Evolutionary conservation across 768 basidiomycete species (phyloP).

Genomic region (Mrakia frigida): DNA sequence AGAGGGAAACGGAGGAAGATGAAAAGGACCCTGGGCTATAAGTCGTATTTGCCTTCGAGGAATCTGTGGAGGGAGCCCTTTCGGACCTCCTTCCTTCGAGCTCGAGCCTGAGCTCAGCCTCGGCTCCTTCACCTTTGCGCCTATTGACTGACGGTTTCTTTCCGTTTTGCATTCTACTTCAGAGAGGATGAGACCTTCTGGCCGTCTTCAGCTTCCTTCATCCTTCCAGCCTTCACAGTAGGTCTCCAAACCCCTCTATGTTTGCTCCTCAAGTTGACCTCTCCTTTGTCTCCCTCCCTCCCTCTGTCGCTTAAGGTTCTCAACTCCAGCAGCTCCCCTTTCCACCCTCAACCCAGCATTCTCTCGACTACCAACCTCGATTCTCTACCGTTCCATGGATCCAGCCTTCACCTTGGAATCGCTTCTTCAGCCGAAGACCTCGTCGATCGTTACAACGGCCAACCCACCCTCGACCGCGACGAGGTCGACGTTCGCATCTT

Average conservation of each 20-base stretch:
- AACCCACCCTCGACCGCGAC: not conserved
- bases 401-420: conserved; percentile 12
- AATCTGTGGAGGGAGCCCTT: not conserved
- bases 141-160: not conserved
- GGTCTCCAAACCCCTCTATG: not conserved
- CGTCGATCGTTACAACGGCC: conserved; percentile 5
- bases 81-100: not conserved
- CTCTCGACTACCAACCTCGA: conserved; percentile 9
- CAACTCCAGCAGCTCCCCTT: not conserved
- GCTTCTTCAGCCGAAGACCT: not conserved
- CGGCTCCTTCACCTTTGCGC: not conserved
- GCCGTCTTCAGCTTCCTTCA: not conserved
- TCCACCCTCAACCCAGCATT: not conserved
- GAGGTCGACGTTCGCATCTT: not conserved
- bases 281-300: not conserved
- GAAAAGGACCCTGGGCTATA: too few relatives aligned
- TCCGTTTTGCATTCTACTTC: not conserved
- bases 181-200: conserved; percentile 12
- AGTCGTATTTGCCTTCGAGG: not conserved
- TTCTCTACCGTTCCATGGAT: conserved; percentile 2
- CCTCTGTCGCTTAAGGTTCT: not conserved
- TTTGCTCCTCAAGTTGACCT: not conserved
- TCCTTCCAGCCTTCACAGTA: conserved; percentile 4
- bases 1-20: not conserved
- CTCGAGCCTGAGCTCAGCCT: not conserved